Conservation (phyloP, 176 grass and related monocot genomes). For the Tillandsia fasciculata region DNA sequence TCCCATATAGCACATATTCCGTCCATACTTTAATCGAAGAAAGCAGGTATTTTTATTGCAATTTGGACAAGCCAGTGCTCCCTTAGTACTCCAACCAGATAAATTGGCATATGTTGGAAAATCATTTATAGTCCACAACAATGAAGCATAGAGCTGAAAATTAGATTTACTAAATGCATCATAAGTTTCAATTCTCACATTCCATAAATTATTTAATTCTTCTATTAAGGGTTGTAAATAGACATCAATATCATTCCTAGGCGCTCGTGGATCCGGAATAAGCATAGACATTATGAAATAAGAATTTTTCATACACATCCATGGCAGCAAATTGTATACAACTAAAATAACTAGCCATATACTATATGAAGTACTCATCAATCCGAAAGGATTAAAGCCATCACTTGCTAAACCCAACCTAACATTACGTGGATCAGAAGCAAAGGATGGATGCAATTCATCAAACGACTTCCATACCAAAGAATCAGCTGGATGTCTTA, state of each 20-base stretch:
- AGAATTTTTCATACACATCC: neutral
- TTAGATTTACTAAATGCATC: neutral
- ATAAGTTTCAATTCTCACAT: neutral
- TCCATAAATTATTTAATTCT: neutral
- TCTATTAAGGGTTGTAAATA: neutral
- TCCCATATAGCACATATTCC: too few species aligned
- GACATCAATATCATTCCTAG: neutral
- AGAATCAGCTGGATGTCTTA: neutral
- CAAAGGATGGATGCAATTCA: neutral
- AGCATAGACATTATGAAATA: conserved; percentile 9
- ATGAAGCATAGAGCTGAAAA: neutral
- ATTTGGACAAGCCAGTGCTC: too few species aligned
- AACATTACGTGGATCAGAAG: neutral
- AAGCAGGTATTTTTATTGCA: too few species aligned
- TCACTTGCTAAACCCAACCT: too few species aligned
- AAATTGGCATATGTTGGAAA: neutral
- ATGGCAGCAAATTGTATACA: too few species aligned
- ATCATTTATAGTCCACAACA: neutral
- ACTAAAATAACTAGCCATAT: too few species aligned
- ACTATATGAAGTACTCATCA: too few species aligned
- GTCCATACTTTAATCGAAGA: too few species aligned
- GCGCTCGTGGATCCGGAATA: neutral
- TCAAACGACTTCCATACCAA: conserved; percentile 14
- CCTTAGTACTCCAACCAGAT: too few species aligned
- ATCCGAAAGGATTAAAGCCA: too few species aligned